These are phyloP conservation scores for Exophiala aquamarina DNA, from an alignment of 2,329 filamentous ascomycete species.

Conservation along the genomic window DNA sequence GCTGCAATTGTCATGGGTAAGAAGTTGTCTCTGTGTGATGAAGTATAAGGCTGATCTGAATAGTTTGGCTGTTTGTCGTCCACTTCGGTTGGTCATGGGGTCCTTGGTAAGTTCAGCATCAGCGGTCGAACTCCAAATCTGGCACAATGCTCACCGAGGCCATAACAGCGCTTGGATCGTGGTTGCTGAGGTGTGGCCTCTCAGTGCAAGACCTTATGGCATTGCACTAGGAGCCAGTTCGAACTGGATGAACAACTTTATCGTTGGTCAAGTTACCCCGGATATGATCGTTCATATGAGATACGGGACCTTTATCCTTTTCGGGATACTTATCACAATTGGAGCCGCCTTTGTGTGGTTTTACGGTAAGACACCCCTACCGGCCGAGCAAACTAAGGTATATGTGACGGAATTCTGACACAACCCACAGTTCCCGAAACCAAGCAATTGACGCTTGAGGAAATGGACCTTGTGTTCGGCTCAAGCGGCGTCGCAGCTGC, in stretches of 20 bases:
- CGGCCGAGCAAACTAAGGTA: no score
- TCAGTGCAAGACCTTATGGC: no score
- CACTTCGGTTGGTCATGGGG: conserved; percentile 74
- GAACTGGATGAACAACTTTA: no score
- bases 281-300: no score
- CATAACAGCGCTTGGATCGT: no score
- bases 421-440: conserved; percentile 33
- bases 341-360: conserved; percentile 28
- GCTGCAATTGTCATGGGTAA: conserved; percentile 52
- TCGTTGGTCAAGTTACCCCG: no score
- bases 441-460: conserved; percentile 34
- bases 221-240: no score
- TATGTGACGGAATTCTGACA: no score
- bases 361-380: conserved; percentile 28
- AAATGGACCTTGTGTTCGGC: conserved; percentile 34
- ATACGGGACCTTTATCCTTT: conserved; percentile 72
- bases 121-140: no score
- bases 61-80: conserved; percentile 68
- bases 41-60: no score
- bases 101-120: conserved; percentile 26
- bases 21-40: no score
- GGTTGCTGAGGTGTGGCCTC: no score
- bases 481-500: conserved; percentile 65
- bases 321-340: conserved; percentile 60
- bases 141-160: conserved; percentile 63